These are phyloP conservation scores for Trichoderma guizhouense DNA, from an alignment of 2,329 filamentous ascomycete genomes.

Conservation along the genomic window DNA sequence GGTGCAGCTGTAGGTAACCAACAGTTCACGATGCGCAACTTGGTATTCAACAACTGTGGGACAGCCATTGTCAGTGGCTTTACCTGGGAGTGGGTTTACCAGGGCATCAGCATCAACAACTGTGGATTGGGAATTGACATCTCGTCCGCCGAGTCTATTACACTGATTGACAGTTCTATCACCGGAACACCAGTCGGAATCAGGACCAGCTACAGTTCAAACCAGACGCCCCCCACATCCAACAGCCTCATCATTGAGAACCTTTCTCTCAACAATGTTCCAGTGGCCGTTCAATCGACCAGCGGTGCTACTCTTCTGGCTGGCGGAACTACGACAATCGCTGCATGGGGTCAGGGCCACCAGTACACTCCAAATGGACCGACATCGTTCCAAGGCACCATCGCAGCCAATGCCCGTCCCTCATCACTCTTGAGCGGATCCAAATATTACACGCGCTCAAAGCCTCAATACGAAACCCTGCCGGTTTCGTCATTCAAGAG, in stretches of 20 bases:
- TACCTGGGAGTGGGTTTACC: slow-evolving; percentile 63
- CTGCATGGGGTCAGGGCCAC: slow-evolving; percentile 7
- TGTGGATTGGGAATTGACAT: background rate
- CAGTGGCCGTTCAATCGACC: background rate
- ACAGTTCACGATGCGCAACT: slow-evolving; percentile 66
- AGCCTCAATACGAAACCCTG: slow-evolving; percentile 14
- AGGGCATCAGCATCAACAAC: slow-evolving; percentile 8
- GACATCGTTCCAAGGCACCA: background rate
- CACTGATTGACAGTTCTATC: background rate
- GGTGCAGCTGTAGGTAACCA: slow-evolving; percentile 54
- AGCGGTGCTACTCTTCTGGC: slow-evolving; percentile 3
- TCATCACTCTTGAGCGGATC: background rate
- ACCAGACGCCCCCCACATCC: background rate
- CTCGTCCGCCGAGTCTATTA: background rate
- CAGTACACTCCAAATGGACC: slow-evolving; percentile 1
- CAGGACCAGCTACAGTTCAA: background rate
- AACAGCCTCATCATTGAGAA: slow-evolving; percentile 13
- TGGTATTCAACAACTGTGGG: slow-evolving; percentile 62
- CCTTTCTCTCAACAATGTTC: slow-evolving; percentile 5
- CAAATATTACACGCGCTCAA: slow-evolving; percentile 10
- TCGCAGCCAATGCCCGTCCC: background rate
- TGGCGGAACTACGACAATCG: slow-evolving; percentile 1
- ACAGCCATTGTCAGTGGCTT: slow-evolving; percentile 67
- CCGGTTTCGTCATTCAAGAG: slow-evolving; percentile 6
- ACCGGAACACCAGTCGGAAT: background rate